Conservation (phyloP, 768 basidiomycete genomes). For the Leccinum ochraceum region DNA sequence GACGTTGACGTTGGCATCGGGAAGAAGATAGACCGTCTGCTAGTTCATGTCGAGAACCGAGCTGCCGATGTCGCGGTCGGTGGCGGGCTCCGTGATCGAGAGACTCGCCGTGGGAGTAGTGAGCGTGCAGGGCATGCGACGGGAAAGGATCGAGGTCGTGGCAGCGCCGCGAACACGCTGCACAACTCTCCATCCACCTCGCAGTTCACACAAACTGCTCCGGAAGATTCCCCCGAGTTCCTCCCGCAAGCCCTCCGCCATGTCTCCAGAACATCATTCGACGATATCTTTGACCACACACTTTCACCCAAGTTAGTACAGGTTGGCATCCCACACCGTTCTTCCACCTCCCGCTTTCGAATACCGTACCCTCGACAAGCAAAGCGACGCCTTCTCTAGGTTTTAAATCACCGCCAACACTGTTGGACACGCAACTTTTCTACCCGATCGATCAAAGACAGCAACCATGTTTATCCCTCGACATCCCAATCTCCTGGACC, state of each 20-base stretch:
- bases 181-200: too few species aligned
- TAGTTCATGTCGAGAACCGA: slow-evolving; percentile 24
- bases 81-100: slow-evolving; percentile 28
- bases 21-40: slow-evolving; percentile 28
- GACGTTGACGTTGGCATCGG: slow-evolving; percentile 10
- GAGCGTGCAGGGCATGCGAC: slow-evolving; percentile 59
- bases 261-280: too few species aligned
- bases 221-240: too few species aligned
- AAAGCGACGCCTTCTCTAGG: neutral
- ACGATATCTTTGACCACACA: too few species aligned
- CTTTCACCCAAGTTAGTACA: too few species aligned
- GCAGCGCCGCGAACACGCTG: too few species aligned
- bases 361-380: neutral
- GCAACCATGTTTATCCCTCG: neutral
- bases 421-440: neutral
- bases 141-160: slow-evolving; percentile 23
- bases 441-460: neutral
- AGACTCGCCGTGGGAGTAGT: slow-evolving; percentile 46
- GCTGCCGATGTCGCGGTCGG: slow-evolving; percentile 35
- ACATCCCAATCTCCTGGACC: neutral
- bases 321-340: too few species aligned
- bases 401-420: neutral
- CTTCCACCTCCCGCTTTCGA: neutral
- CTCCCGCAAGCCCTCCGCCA: too few species aligned
- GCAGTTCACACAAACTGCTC: too few species aligned